Percentiles rank a stretch among this genome's conserved stretches.
phyloP scores from a whole-genome alignment of 257 asterid genomes.

The Henckelia pumila region DNA sequence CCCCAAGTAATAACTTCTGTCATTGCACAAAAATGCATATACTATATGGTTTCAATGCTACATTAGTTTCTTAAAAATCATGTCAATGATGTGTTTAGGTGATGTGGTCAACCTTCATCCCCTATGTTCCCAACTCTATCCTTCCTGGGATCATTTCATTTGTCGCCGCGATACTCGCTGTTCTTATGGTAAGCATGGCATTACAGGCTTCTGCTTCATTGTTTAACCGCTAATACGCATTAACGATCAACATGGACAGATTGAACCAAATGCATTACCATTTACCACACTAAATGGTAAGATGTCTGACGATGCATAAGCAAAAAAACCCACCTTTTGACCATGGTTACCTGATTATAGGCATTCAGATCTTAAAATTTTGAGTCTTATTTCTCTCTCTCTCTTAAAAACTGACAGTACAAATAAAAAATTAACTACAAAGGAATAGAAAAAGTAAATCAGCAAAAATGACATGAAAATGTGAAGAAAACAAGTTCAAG shows the following conservation, averaged over 20 bases:
- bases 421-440: background rate
- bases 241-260: background rate
- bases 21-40: conserved; percentile 14
- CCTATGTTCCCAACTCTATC: conserved; percentile 73
- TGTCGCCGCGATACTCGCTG: conserved; percentile 47
- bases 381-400: background rate
- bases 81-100: conserved; percentile 48
- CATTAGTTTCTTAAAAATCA: background rate
- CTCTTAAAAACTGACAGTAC: background rate
- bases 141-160: conserved; percentile 77
- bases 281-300: background rate
- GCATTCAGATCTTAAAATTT: background rate
- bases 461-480: background rate
- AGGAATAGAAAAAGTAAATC: background rate
- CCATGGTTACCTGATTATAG: background rate
- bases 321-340: background rate
- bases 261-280: background rate
- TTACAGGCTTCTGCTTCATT: conserved; percentile 13
- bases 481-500: background rate
- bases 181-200: conserved; percentile 61
- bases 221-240: background rate
- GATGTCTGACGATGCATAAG: background rate
- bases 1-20: conserved; percentile 59
- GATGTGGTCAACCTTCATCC: conserved; percentile 97
- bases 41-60: background rate